Evolutionary conservation across 2,329 filamentous ascomycete genomes (phyloP).

Genomic region (Colletotrichum lupini): DNA sequence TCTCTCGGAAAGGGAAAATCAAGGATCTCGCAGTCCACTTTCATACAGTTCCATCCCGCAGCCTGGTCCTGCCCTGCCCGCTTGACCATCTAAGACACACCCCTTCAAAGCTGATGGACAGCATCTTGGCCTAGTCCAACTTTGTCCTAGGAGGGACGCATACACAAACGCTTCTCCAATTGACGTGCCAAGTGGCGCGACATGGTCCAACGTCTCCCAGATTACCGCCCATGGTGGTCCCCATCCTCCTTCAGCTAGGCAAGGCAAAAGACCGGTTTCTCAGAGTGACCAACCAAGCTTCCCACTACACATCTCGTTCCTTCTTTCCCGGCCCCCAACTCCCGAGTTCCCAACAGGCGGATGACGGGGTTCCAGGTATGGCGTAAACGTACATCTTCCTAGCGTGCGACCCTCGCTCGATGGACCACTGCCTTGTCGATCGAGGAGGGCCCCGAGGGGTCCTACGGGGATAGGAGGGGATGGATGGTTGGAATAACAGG

Average conservation of each 20-base stretch:
- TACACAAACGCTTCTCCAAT: background rate
- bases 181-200: background rate
- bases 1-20: background rate
- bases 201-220: slow-evolving; percentile 7
- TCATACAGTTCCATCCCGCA: background rate
- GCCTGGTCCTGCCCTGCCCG: background rate
- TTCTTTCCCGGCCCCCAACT: background rate
- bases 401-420: slow-evolving; percentile 25
- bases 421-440: slow-evolving; percentile 33
- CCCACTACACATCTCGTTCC: background rate
- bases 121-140: background rate
- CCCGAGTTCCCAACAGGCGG: background rate
- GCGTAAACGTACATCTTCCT: slow-evolving; percentile 32
- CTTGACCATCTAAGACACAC: background rate
- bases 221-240: background rate
- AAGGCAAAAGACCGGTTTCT: background rate
- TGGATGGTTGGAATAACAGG: slow-evolving; percentile 3
- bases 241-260: background rate
- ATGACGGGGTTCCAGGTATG: slow-evolving; percentile 15
- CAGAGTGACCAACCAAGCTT: background rate
- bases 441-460: slow-evolving; percentile 12
- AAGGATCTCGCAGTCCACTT: background rate
- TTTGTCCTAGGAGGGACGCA: background rate
- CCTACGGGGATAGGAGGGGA: background rate
- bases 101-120: background rate